phyloP scores from a whole-genome alignment of 441 rosid species.

The Gossypium schwendimanii region DNA sequence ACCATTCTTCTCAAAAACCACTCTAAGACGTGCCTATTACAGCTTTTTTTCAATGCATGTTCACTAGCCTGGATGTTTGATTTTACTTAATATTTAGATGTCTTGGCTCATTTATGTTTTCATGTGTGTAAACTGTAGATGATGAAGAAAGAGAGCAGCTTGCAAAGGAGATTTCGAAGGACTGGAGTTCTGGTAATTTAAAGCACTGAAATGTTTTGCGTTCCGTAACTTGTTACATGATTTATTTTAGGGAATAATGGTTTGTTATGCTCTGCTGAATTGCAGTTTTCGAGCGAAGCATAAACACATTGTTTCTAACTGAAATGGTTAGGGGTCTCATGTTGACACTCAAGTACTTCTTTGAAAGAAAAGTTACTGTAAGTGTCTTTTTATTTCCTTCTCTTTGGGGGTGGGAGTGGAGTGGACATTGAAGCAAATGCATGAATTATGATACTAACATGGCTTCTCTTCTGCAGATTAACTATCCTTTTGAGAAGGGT shows the following conservation, averaged over 20 bases:
- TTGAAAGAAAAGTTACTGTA: conserved; percentile 85
- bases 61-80: no score
- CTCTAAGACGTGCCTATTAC: neutral
- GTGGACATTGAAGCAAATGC: conserved; percentile 7
- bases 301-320: conserved; percentile 81
- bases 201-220: neutral
- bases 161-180: conserved; percentile 86
- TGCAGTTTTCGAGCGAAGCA: conserved; percentile 75
- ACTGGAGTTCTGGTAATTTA: conserved; percentile 81
- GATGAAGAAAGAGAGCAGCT: conserved; percentile 92
- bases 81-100: neutral
- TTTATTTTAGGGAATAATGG: neutral
- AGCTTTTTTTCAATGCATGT: neutral
- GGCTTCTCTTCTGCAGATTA: conserved; percentile 49
- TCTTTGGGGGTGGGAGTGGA: neutral
- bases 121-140: conserved; percentile 35
- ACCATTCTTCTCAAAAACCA: neutral
- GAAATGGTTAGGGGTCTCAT: conserved; percentile 88
- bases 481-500: conserved; percentile 98
- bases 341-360: conserved; percentile 90
- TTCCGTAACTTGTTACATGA: conserved; percentile 2
- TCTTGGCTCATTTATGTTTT: neutral
- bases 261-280: conserved; percentile 18
- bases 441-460: neutral
- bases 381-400: conserved; percentile 23